Evolutionary conservation across 192 early-diverging fungal genomes (phyloP).

Genomic region (Coemansia sp.): DNA sequence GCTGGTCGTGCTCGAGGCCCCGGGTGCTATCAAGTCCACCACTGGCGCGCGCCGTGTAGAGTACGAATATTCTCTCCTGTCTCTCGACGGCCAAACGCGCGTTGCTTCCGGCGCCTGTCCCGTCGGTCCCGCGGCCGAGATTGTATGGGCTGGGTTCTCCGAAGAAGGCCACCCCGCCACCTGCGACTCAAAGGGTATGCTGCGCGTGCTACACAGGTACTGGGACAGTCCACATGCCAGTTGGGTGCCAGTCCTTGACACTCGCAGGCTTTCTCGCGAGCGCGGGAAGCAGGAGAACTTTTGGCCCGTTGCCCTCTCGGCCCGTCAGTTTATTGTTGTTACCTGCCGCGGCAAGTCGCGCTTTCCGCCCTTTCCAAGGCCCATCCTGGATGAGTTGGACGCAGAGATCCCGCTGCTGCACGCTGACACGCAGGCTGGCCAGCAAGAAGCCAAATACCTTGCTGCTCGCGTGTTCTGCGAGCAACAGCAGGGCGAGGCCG

Average conservation of each 20-base stretch:
- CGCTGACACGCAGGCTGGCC: constrained; percentile 45
- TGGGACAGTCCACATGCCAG: constrained; percentile 51
- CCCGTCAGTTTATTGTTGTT: constrained; percentile 68
- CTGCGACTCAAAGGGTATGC: constrained; percentile 78
- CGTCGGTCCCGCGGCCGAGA: constrained; percentile 57
- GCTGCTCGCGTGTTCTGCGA: constrained; percentile 55
- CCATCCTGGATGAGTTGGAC: constrained; percentile 63
- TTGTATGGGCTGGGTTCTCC: constrained; percentile 86
- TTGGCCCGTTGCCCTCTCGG: constrained; percentile 86
- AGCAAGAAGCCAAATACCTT: constrained; percentile 56
- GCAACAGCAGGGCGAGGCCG: constrained; percentile 61
- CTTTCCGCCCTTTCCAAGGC: constrained; percentile 69
- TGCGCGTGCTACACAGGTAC: constrained; percentile 71
- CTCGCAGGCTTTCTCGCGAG: constrained; percentile 29
- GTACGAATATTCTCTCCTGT: constrained; percentile 42
- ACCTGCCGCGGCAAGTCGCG: constrained; percentile 56
- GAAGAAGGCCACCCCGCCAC: constrained; percentile 70
- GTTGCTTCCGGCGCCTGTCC: constrained; percentile 58
- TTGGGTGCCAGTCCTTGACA: constrained; percentile 88
- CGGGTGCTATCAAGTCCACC: constrained; percentile 21
- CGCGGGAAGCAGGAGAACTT: constrained; percentile 59
- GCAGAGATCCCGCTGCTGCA: constrained; percentile 67
- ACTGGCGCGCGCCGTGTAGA: constrained; percentile 21
- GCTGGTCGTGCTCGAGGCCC: constrained; percentile 32
- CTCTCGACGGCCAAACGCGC: constrained; percentile 33